Evolutionary conservation across 257 asterid genomes (phyloP), one percentile per base, ranked within the genome.

Genomic region (Coffea canephora): DNA sequence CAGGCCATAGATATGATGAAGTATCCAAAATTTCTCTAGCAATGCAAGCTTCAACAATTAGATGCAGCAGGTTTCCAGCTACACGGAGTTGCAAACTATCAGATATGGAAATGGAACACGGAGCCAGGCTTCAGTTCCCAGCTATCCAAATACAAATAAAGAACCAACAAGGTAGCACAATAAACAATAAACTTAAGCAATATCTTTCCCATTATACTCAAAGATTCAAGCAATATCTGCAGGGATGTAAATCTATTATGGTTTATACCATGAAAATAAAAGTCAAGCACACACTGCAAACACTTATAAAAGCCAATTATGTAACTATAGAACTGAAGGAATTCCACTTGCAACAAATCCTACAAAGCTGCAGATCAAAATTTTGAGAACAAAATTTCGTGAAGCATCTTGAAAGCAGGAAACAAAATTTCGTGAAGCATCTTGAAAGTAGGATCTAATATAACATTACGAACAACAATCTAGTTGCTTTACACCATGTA

Each of bases 1-100:
- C 97, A 61, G 97, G 97, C 98, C 99, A 96, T 84, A 84, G 72
- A 87, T 96, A 96, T 67, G 99, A 95, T 54, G 97, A 92, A 59
- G 97, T 94, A 78, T 94, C 97, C 92, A 96, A 84, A 76, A 96
- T 80, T 85, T 94, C 89, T 85, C 99, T 89, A 73, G 99, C 98
- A 84, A 96, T 92, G 86, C 99, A 96, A 75, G 96, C 97, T 88
- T 96, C 99, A 48, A 94, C 97, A 83, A 96, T 90, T 84, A 96
- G 85, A 89, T 96, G 98, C 83, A 89, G 85, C 84, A 96, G 88
- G 84, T 90, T 91, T 80, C 99, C 99, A 86, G 94, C 99, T 86
- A 81, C 87, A 81, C 76, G 66, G 75, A 39, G 72, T 74, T 89
- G 88, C 73, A 83, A 71, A 83, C 79, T 70, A 83, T 81, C 70